Evolutionary conservation across 257 asterid genomes (phyloP), one percentile per base, ranked within the genome.

Genomic region (Haberlea rhodopensis): DNA sequence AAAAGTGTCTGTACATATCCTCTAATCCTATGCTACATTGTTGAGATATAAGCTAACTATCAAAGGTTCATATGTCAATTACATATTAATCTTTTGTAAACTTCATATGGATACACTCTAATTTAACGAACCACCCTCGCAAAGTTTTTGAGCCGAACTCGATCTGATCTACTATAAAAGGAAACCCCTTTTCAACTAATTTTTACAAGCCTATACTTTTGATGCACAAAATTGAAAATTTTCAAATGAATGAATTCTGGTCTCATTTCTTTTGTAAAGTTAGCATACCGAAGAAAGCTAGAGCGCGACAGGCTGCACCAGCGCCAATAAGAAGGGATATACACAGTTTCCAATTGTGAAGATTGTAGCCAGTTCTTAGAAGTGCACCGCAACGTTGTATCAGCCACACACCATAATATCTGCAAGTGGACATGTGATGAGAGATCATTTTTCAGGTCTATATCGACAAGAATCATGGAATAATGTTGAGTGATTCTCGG

Each of bases 381-480:
- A 80, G 81, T 26, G 83, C 85, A 2, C 85, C 88, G 29, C 88
- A 82, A 65, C 85, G 78, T 65, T 82, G 88, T 70, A 82, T 82
- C 32, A 82, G 81, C 88, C 88, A 82, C 0, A 82, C 88, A 49
- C 88, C 85, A 9, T 77, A 55, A 32, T 82, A 82, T 53, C 88
- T 82, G 85, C 78, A 75, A 59, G 55, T 26, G 19, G 13, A 40
- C n/a, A 52, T 32, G 11, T 22, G 43, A 10, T 71, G 29, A 53
- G 53, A 46, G 8, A 40, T 54, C 8, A 24, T 5, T 29, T 11
- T 52, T 2, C 18, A n/a, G 27, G 9, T 27, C 20, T 19, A n/a
- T 37, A 40, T 52, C 45, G 22, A 51, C n/a, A 9, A 31, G 19
- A 48, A 8, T 48, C 4, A 22, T 7, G 16, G 4, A 46, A 40